Evolutionary conservation across 2,329 filamentous ascomycete genomes (phyloP), one percentile per base, ranked within the genome.

Genomic region (Fusarium sp.): DNA sequence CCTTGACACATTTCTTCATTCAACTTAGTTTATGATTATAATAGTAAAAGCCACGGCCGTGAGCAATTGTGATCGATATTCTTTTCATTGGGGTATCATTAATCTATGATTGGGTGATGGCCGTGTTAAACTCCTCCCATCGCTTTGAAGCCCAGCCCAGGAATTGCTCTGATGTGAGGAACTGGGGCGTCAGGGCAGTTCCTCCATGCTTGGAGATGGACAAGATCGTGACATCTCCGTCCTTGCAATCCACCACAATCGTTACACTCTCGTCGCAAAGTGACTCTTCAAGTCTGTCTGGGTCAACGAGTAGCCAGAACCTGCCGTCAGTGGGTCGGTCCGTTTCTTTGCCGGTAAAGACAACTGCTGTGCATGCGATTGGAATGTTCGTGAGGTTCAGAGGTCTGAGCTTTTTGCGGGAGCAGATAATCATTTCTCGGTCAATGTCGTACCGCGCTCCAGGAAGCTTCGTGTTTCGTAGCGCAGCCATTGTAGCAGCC

Each of bases 251-350:
- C n/a, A 97, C 89, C 53, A 96, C 91, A 38, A 97, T 84, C 5
- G 91, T 95, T n/a, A 96, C 85, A n/a, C 83, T 88, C 85, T 99
- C 96, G 68, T 91, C 86, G 79, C 94, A 97, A 46, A 97, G 83
- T 13, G 88, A 89, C 83, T 98, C 96, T 83, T 99, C 96, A 75
- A 97, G 92, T 27, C 90, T 89, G 83, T 99, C 96, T 5, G 94
- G 94, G 83, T 99, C 96, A 11, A 93, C 89, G 63, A 99, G 82
- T 5, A 98, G 84, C 94, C 94, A 97, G 78, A 85, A 86, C 77
- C 85, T 86, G 72, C 82, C 86, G 74, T 82, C 81, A 5, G 79
- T 78, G 52, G 80, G 82, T 72, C 79, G 81, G 63, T 84, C 82
- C 33, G 84, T 84, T 78, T 88, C 88, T 80, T 85, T 87, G 53